Conservation (phyloP, 495 filamentous ascomycete species). For the Tirmania nivea region DNA sequence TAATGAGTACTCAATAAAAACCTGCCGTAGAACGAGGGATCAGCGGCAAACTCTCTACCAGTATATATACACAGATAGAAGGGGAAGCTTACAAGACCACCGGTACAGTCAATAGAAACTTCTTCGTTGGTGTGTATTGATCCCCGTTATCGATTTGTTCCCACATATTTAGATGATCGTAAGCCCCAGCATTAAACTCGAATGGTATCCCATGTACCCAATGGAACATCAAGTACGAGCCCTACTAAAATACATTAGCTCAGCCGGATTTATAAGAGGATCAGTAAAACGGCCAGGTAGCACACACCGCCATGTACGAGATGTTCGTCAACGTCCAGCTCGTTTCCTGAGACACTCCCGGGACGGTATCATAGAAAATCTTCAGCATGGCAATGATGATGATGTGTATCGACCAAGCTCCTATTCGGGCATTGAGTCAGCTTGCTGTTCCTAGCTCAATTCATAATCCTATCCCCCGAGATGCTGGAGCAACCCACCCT, state of each 20-base stretch:
- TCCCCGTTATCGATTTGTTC: slow-evolving; percentile 99
- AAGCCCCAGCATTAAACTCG: slow-evolving; percentile 97
- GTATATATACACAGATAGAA: background rate
- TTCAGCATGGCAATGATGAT: slow-evolving; percentile 76
- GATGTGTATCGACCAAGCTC: slow-evolving; percentile 92
- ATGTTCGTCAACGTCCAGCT: slow-evolving; percentile 98
- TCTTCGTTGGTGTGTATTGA: slow-evolving; percentile 96
- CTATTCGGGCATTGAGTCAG: slow-evolving; percentile 24
- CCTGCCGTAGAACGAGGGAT: background rate
- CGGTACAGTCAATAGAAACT: slow-evolving; percentile 84
- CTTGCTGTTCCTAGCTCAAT: background rate
- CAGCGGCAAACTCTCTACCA: too few relatives aligned
- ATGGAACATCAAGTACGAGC: slow-evolving; percentile 98
- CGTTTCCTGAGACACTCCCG: slow-evolving; percentile 84
- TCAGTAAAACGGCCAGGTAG: background rate
- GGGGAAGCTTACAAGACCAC: slow-evolving; percentile 38
- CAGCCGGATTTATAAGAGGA: background rate
- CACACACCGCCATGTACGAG: slow-evolving; percentile 64
- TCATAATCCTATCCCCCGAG: background rate
- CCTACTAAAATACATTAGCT: slow-evolving; percentile 21
- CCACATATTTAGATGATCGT: slow-evolving; percentile 99
- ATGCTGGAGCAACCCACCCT: slow-evolving; percentile 39
- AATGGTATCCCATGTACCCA: slow-evolving; percentile 95
- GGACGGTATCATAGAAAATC: slow-evolving; percentile 88
- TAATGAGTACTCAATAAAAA: slow-evolving; percentile 96